Base-by-base conservation (phyloP, 345 rosid species). In the Gossypium longicalyx region DNA sequence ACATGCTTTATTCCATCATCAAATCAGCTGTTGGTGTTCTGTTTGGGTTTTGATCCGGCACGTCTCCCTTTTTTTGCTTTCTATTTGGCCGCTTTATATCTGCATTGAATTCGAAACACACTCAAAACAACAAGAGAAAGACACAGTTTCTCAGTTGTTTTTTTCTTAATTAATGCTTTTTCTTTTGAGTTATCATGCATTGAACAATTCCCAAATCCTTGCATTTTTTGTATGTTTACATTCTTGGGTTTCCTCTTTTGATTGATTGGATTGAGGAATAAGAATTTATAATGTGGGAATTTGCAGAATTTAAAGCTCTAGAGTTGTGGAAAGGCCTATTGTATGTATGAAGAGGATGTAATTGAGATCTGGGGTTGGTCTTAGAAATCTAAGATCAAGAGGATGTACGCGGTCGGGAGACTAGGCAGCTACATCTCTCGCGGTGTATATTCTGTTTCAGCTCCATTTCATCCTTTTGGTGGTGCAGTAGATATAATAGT, bases 401-500 rank as follows among this genome's bases (percentile, higher is more conserved):
- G 76, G 71, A 95, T 93, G 99, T 82, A 86, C 72, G 87, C 99
- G 2, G 93, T 95, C 20, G 97, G 88, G 78, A 88, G 90, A 85
- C 79, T 95, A 76, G 97, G 99, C 44, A 93, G 90, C 84, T 91
- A 88, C 72, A 87, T 95, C 80, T 86, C 93, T 74, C 82, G 89
- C 22, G 41, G 41, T 34, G 41, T 34, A 34, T 34, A 34, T 34
- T 34, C 41, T 34, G 93, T 90, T 16, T 90, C 97, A 15, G 97
- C 87, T 13, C 93, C 99, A 10, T 93, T 95, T 71, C 99, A 95
- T 77, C 96, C 98, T 1, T 95, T 95, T 77, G 99, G 99, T 60
- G 99, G 99, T 58, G 99, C 97, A 76, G 95, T 93, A 54, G 99
- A 95, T 87, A 86, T 95, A 34, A 86, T 95, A 80, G 98, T 91